A percentile compares a stretch with the other conserved stretches of the same genome.
phyloP scores from a whole-genome alignment of 148 eudicot genomes.

The Amaranthus hypochondriacus region DNA sequence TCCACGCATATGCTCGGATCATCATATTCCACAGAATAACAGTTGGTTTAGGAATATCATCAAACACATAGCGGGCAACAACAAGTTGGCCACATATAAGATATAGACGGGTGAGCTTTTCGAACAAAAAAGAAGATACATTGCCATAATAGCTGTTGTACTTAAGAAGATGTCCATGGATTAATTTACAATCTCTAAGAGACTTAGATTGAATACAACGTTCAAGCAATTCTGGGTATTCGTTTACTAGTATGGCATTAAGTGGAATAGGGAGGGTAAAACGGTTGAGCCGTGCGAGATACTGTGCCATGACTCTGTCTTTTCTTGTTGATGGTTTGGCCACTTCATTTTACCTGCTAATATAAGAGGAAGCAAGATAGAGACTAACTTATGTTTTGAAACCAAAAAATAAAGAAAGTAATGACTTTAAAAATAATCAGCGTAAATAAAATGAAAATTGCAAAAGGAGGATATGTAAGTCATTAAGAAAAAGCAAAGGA shows the following conservation, averaged over 20 bases:
- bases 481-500: too few relatives aligned
- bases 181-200: slow-evolving; percentile 36
- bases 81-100: slow-evolving; percentile 38
- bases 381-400: too few relatives aligned
- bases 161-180: slow-evolving; percentile 62
- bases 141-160: slow-evolving; percentile 7
- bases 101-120: slow-evolving; percentile 61
- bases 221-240: slow-evolving; percentile 25
- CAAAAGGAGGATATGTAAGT: too few relatives aligned
- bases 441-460: too few relatives aligned
- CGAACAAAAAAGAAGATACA: slow-evolving; percentile 23
- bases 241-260: slow-evolving; percentile 16
- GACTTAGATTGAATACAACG: slow-evolving; percentile 41
- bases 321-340: neutral
- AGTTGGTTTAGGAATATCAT: slow-evolving; percentile 51
- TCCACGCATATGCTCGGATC: slow-evolving; percentile 90
- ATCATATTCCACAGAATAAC: slow-evolving; percentile 64
- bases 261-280: neutral
- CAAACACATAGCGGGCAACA: slow-evolving; percentile 53
- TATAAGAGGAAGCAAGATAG: neutral
- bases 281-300: slow-evolving; percentile 4
- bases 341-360: slow-evolving; percentile 10
- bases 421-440: too few relatives aligned
- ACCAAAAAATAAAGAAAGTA: too few relatives aligned
- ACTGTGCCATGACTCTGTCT: slow-evolving; percentile 14